phyloP scores from a whole-genome alignment of 2,329 filamentous ascomycete genomes.

The Emmonsiellopsis sp. region DNA sequence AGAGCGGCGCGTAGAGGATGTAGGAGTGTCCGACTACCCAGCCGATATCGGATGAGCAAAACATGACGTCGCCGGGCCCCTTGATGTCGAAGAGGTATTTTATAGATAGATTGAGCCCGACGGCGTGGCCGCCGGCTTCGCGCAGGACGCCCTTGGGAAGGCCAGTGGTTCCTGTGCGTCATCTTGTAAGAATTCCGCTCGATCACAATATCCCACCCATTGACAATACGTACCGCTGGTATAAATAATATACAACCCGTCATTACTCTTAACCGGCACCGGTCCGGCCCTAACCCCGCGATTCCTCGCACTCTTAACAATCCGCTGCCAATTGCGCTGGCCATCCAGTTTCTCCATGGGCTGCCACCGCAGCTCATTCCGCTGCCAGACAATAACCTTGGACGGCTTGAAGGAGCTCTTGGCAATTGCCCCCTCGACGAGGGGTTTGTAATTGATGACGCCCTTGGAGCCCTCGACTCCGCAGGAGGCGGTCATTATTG shows the following conservation, averaged over 20 bases:
- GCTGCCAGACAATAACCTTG: slow-evolving; percentile 73
- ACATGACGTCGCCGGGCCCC: slow-evolving; percentile 73
- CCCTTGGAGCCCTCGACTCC: slow-evolving; percentile 82
- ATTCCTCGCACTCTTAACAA: slow-evolving; percentile 61
- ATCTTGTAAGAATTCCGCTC: neutral
- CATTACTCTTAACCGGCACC: slow-evolving; percentile 67
- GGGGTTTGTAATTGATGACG: slow-evolving; percentile 63
- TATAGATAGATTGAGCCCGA: slow-evolving; percentile 73
- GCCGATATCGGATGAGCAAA: slow-evolving; percentile 77
- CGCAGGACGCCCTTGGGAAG: slow-evolving; percentile 74
- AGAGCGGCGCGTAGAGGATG: slow-evolving; percentile 79
- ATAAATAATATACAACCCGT: slow-evolving; percentile 84
- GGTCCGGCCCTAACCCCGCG: slow-evolving; percentile 61
- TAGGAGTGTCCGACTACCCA: slow-evolving; percentile 86
- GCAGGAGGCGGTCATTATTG: slow-evolving; percentile 80
- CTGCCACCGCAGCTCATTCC: slow-evolving; percentile 66
- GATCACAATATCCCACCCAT: neutral
- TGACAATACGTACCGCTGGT: slow-evolving; percentile 49
- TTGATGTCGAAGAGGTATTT: slow-evolving; percentile 74
- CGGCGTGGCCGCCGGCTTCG: slow-evolving; percentile 77
- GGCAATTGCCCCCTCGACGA: slow-evolving; percentile 64
- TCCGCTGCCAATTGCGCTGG: slow-evolving; percentile 68
- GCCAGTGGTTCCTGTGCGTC: slow-evolving; percentile 58
- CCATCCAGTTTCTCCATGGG: slow-evolving; percentile 55
- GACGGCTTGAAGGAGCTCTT: slow-evolving; percentile 61